These are phyloP conservation scores for Pichia sp. DNA, from an alignment of 1,139 yeast species.

Conservation along the genomic window DNA sequence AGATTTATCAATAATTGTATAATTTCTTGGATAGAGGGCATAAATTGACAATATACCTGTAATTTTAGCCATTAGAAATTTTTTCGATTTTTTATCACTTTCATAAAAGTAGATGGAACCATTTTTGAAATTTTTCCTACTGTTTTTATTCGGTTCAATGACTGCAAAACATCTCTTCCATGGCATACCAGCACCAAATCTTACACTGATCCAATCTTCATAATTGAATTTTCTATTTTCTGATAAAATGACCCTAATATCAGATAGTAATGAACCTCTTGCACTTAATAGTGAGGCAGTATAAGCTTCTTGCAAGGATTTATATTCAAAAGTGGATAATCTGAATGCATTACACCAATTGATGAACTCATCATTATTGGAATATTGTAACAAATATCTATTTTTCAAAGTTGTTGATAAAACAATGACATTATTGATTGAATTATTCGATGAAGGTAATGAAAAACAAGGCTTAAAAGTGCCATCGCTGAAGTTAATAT, in stretches of 20 bases:
- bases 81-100: slow-evolving; percentile 63
- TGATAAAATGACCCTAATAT: slow-evolving; percentile 75
- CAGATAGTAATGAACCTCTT: slow-evolving; percentile 78
- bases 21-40: slow-evolving; percentile 89
- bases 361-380: slow-evolving; percentile 47
- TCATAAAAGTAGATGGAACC: slow-evolving; percentile 56
- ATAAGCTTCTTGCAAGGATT: slow-evolving; percentile 84
- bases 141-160: slow-evolving; percentile 60
- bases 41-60: slow-evolving; percentile 66
- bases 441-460: slow-evolving; percentile 53
- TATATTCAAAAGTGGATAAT: slow-evolving; percentile 71
- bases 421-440: slow-evolving; percentile 69
- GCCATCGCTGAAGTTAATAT: slow-evolving; percentile 86
- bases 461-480: slow-evolving; percentile 67
- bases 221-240: slow-evolving; percentile 72
- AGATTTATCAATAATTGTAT: slow-evolving; percentile 71
- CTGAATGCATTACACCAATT: slow-evolving; percentile 81
- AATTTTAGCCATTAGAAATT: slow-evolving; percentile 74
- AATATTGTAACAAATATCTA: slow-evolving; percentile 73
- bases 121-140: slow-evolving; percentile 35
- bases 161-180: slow-evolving; percentile 95
- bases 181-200: slow-evolving; percentile 97
- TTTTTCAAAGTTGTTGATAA: slow-evolving; percentile 89
- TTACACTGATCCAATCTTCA: slow-evolving; percentile 90
- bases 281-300: slow-evolving; percentile 90